Conservation (phyloP, 305 asterid genomes). For the Euphrasia arctica region DNA sequence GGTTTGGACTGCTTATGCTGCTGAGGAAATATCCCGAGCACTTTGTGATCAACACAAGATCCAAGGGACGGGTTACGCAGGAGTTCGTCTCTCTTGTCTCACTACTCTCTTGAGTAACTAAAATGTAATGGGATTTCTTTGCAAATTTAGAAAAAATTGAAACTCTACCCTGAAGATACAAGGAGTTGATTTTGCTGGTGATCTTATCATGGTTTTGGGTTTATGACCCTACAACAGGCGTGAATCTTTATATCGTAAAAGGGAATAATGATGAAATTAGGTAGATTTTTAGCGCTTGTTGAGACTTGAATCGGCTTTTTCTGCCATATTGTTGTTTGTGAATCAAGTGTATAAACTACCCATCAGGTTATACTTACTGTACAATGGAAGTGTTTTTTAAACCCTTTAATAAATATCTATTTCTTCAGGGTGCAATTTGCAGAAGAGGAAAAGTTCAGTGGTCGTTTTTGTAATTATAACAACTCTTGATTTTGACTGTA, state of each 20-base stretch:
- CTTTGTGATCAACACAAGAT: constrained; percentile 75
- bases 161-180: neutral
- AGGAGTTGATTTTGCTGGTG: neutral
- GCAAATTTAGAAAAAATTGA: constrained; percentile 4
- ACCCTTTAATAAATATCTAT: too few relatives aligned
- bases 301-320: neutral
- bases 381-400: too few relatives aligned
- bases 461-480: neutral
- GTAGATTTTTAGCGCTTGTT: neutral
- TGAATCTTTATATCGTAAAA: neutral
- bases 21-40: constrained; percentile 76
- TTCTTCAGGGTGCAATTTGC: neutral
- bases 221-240: neutral
- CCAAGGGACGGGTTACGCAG: constrained; percentile 56
- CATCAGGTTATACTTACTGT: too few relatives aligned
- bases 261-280: neutral
- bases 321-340: neutral
- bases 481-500: neutral
- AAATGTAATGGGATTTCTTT: neutral
- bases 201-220: neutral
- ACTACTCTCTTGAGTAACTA: constrained; percentile 42
- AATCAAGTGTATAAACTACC: neutral
- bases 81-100: constrained; percentile 88
- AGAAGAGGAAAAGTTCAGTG: neutral
- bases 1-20: constrained; percentile 80